Evolutionary conservation across 306 rosid species (phyloP), one percentile per base, ranked within the genome.

Genomic region (Cucumis cinereus): DNA sequence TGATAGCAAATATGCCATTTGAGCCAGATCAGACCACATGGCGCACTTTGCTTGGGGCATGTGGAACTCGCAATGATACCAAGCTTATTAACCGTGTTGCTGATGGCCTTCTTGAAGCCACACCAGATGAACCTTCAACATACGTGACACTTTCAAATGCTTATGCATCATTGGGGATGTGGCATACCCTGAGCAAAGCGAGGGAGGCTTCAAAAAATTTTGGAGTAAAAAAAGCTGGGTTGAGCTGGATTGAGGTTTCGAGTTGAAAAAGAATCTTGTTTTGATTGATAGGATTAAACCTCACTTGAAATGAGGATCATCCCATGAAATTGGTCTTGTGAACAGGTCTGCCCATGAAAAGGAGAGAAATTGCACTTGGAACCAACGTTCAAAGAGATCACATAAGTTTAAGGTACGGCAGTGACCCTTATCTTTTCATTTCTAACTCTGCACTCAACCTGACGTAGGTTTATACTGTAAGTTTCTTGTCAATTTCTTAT

Each of bases 201-300:
- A 89, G 96, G 80, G 85, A 81, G 78, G 79, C 88, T 79, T 82
- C 80, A 16, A 88, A 79, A 81, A 82, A 81, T 74, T 77, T 87
- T 57, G 91, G 96, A 22, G 73, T 63, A 33, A 91, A 88, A 85
- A 81, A 77, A 79, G 92, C 88, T 54, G 98, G 97, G 64, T 89
- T 86, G 86, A 91, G 97, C 84, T 93, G 98, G 97, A 88, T 93
- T 79, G 93, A 89, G 86, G 83, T 84, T 80, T 73, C 87, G 54
- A 79, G 81, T 76, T 90, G 88, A 89, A 79, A 71, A 88, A 5
- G 12, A 45, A 45, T 45, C 17, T 3, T 45, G 52, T 9, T 45
- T 45, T 45, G 52, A 45, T 38, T 66, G 17, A 38, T 20, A 66
- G 73, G 28, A 17, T 66, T 68, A 41, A 20, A 43, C 38, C 56